These are phyloP conservation scores for Dictyostelium purpureum DNA, from an alignment of 78 protist genomes.

Conservation along the genomic window DNA sequence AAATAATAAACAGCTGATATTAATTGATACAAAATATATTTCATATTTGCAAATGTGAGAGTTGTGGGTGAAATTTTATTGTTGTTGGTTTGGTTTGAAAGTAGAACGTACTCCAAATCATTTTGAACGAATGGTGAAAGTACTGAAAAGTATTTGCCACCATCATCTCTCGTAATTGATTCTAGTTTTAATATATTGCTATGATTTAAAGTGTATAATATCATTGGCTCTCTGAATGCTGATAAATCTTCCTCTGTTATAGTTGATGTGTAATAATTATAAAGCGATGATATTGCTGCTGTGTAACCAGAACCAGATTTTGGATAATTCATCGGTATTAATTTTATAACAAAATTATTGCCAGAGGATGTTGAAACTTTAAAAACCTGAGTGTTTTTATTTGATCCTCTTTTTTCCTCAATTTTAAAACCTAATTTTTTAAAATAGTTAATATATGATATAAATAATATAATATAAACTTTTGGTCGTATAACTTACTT, in stretches of 20 bases:
- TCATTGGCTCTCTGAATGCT: conserved; percentile 53
- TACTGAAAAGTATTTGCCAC: conserved; percentile 8
- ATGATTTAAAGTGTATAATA: conserved; percentile 23
- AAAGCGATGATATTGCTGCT: neutral
- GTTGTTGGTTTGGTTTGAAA: neutral
- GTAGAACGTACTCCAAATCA: conserved; percentile 45
- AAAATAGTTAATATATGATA: neutral
- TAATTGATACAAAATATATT: conserved; percentile 33
- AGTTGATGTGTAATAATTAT: neutral
- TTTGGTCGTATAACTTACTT: neutral
- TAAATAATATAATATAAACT: neutral
- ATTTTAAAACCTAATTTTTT: neutral
- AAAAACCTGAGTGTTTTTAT: neutral
- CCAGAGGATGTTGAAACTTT: neutral
- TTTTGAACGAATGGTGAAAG: conserved; percentile 39
- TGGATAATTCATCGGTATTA: neutral
- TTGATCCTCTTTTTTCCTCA: conserved; percentile 23
- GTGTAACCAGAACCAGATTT: neutral
- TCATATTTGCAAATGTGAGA: neutral
- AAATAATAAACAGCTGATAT: neutral
- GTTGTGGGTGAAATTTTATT: neutral
- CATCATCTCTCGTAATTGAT: conserved; percentile 51
- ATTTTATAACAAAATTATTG: neutral
- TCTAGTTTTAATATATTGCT: neutral
- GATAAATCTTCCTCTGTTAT: neutral